phyloP scores from a whole-genome alignment of 2,329 filamentous ascomycete genomes.

The Aspergillus sp. region DNA sequence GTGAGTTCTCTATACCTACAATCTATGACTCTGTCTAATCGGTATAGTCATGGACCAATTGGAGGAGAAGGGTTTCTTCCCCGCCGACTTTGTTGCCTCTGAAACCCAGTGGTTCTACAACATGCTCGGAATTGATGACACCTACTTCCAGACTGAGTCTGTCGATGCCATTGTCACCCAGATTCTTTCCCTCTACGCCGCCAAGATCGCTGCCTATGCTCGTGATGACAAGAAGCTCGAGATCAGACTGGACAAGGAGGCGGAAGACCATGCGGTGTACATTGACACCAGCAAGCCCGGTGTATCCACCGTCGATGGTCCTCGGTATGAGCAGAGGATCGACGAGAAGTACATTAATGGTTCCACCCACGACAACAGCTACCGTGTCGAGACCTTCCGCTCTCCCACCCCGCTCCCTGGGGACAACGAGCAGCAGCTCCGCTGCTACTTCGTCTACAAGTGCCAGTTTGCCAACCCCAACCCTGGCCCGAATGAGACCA shows the following conservation, averaged over 20 bases:
- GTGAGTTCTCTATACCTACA: conserved; percentile 41
- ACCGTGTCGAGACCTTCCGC: conserved; percentile 95
- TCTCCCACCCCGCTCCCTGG: conserved; percentile 76
- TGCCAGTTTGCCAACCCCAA: conserved; percentile 79
- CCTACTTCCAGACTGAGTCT: conserved; percentile 91
- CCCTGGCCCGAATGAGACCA: conserved; percentile 72
- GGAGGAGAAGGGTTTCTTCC: conserved; percentile 78
- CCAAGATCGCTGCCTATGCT: conserved; percentile 90
- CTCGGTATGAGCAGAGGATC: conserved; percentile 89
- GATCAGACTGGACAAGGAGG: conserved; percentile 94
- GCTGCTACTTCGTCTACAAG: conserved; percentile 99
- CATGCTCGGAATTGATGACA: conserved; percentile 94
- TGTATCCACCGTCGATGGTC: conserved; percentile 67
- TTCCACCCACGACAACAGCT: conserved; percentile 65
- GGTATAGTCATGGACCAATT: conserved; percentile 72
- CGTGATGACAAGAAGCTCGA: conserved; percentile 91
- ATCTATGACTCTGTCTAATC: background rate
- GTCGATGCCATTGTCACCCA: conserved; percentile 86
- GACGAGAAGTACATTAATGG: conserved; percentile 93
- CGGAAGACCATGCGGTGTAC: conserved; percentile 90
- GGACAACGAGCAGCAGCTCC: conserved; percentile 73
- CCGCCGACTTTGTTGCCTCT: conserved; percentile 71
- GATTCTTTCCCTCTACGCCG: conserved; percentile 93
- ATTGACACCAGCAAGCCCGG: conserved; percentile 96
- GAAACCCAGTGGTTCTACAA: conserved; percentile 98